Evolutionary conservation across 2,329 filamentous ascomycete genomes (phyloP), one percentile per base, ranked within the genome.

Genomic region (Exophiala aquamarina): DNA sequence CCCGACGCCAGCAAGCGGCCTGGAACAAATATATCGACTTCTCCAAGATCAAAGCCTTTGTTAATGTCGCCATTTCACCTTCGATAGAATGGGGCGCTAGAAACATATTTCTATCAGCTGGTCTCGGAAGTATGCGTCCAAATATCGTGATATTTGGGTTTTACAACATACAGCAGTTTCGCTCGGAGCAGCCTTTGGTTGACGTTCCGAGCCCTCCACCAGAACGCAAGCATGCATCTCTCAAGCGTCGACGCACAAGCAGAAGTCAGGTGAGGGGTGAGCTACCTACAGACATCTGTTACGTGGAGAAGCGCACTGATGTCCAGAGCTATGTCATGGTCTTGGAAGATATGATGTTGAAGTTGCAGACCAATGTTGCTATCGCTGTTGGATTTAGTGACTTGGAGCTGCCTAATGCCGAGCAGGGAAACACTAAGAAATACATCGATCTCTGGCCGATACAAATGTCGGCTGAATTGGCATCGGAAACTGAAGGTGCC

Each of bases 361-460:
- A 83, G 23, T 76, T 92, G 50, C 85, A 87, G 44, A 83, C 93
- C 48, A 95, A 95, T 59, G 87, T 94, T 19, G 89, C 88, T 2
- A 77, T 95, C 31, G 89, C 86, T 0, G 89, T 87, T 61, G 89
- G 88, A 0, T 95, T 94, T 55, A 82, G 89, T 42, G 70, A 80
- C 1, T 71, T 95, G 2, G 86, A 93, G 60, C 79, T 89, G 0
- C 89, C 89, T 1, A 74, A 79, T 15, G 65, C 74, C 1, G 73
- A 81, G 31, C 76, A 75, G 3, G 61, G 64, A 14, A 81, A 84
- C 43, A 73, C 71, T 3, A 92, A 92, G 62, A 87, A 83, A 60
- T 92, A 85, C 60, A 88, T 95, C 52, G 89, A 95, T 61, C 70
- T 95, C 3, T 95, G 89, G 89, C 89, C 89, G 0, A 93, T 95